Evolutionary conservation across 2,329 filamentous ascomycete genomes (phyloP).

Genomic region (Epichloe gansuensis): DNA sequence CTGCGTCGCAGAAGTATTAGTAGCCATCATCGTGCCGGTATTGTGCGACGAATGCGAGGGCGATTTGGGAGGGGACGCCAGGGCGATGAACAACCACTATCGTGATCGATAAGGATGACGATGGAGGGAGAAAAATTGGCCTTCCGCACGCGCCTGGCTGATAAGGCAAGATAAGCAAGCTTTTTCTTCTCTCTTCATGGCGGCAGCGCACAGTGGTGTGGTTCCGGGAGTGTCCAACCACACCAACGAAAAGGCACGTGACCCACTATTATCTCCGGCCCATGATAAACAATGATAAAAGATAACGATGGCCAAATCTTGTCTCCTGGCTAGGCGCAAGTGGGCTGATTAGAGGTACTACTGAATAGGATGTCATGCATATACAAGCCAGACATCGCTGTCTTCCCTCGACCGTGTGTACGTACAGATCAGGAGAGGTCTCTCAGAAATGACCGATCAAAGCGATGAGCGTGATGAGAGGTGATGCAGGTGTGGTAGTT

Average conservation of each 20-base stretch:
- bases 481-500: neutral
- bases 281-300: neutral
- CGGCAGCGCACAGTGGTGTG: neutral
- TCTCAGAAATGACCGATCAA: neutral
- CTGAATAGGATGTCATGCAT: neutral
- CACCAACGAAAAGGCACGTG: conserved; percentile 20
- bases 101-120: conserved; percentile 27
- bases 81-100: conserved; percentile 21
- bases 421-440: neutral
- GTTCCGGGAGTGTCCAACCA: conserved; percentile 5
- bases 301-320: neutral
- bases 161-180: conserved; percentile 24
- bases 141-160: conserved; percentile 17
- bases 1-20: conserved; percentile 57
- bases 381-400: neutral
- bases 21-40: conserved; percentile 36
- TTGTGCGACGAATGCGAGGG: conserved; percentile 17
- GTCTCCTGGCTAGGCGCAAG: neutral
- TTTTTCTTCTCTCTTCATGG: conserved; percentile 2
- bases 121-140: conserved; percentile 23
- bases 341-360: neutral
- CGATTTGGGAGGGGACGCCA: conserved; percentile 15
- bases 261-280: conserved; percentile 11
- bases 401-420: neutral
- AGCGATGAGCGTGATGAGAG: neutral